Evolutionary conservation across 352 stramenopile genomes (phyloP), one percentile per base, ranked within the genome.

Genomic region (Elongisporangium undulatum): DNA sequence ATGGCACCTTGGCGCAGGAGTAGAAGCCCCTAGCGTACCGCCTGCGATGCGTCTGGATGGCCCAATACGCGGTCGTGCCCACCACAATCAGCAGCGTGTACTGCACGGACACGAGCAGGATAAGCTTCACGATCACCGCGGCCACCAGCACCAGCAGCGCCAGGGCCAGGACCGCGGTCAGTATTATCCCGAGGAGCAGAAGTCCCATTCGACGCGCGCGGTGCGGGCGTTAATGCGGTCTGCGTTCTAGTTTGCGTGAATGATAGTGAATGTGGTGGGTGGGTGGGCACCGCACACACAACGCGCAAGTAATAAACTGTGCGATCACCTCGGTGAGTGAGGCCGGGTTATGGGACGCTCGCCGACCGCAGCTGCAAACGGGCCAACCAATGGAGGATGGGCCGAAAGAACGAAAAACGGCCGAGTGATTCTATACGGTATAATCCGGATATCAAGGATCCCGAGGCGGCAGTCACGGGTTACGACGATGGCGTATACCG

Each of bases 11-110:
- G 2, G 61, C 63, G 54, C 75, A 85, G 5, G 75, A 79, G 71
- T 85, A 85, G 61, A 82, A 85, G 9, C 75, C 75, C 51, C 69
- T 72, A 38, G 75, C 75, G 62, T 55, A 58, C 29, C 61, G 57
- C 41, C 51, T 63, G 13, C 64, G 61, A 12, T 62, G 64, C 50
- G 66, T 64, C 13, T 63, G 38, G 19, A 75, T 49, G 22, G 70
- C 64, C 61, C 58, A 71, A 50, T 65, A 70, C 45, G 67, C 51
- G 9, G 21, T 29, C 6, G 29, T 24, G 17, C 51, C 13, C 23
- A 41, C 38, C 15, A 68, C 2, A 13, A 19, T 45, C 45, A 66
- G n/a, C 58, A 78, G 52, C 26, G 67, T 67, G 49, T 67, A 58
- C 17, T 48, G 57, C 55, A 78, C 24, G 21, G 63, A 71, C 13